Conservation (phyloP, 2,329 filamentous ascomycete species). For the Biscogniauxia marginata region DNA sequence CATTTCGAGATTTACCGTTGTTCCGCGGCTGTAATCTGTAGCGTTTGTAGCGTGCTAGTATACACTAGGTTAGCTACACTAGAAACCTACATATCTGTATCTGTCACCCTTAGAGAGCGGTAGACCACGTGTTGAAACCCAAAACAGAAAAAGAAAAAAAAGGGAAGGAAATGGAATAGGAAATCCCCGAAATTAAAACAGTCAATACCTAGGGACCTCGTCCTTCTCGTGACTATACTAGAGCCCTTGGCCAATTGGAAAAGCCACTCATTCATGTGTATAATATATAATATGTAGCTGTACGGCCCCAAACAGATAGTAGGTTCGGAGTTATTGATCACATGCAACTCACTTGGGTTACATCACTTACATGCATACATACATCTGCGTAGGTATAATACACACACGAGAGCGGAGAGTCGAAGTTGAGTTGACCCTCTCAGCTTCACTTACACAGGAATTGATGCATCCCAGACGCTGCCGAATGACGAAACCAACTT, state of each 20-base stretch:
- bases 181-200: not conserved
- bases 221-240: not conserved
- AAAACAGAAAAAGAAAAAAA: not conserved
- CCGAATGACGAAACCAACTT: not conserved
- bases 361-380: no score
- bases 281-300: not conserved
- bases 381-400: no score
- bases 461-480: not conserved
- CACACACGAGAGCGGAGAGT: no score
- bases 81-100: not conserved
- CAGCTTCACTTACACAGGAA: no score
- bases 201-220: no score
- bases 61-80: not conserved
- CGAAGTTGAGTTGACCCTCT: no score
- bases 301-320: no score
- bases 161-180: no score
- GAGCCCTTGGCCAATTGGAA: not conserved
- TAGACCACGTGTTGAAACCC: constrained; percentile 7
- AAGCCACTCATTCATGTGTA: not conserved
- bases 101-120: not conserved
- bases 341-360: not conserved
- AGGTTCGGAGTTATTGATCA: no score
- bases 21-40: no score
- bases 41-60: not conserved
- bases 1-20: no score